Conservation (phyloP, 441 rosid genomes). For the Syzygium syzygioides region DNA sequence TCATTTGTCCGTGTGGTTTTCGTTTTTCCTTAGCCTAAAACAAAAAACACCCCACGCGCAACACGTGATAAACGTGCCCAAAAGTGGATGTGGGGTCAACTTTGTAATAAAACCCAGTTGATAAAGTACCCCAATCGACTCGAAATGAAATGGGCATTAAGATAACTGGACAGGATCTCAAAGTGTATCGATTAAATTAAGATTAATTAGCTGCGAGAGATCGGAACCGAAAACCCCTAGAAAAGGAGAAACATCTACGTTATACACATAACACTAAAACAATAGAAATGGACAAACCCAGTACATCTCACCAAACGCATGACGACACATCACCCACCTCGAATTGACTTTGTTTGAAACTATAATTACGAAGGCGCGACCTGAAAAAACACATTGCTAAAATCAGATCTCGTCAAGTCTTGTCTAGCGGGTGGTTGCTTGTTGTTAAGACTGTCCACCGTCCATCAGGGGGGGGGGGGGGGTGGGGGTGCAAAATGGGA, state of each 20-base stretch:
- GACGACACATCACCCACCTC: background rate
- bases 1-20: background rate
- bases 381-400: background rate
- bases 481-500: background rate
- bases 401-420: background rate
- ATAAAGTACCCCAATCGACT: background rate
- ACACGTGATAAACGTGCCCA: background rate
- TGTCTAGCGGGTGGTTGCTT: background rate
- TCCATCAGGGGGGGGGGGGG: background rate
- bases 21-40: background rate
- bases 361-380: background rate
- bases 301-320: background rate
- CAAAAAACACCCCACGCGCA: background rate
- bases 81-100: background rate
- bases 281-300: background rate
- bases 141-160: background rate
- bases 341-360: background rate
- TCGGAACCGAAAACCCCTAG: background rate
- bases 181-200: background rate
- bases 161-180: background rate
- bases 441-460: background rate
- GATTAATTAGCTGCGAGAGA: background rate
- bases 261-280: fast-evolving
- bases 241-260: background rate
- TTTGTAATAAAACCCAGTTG: background rate